Percentiles rank a stretch among this genome's conserved stretches.
Evolutionary conservation across 805 yeast species (phyloP).

Genomic region (Kuraishia cidri): DNA sequence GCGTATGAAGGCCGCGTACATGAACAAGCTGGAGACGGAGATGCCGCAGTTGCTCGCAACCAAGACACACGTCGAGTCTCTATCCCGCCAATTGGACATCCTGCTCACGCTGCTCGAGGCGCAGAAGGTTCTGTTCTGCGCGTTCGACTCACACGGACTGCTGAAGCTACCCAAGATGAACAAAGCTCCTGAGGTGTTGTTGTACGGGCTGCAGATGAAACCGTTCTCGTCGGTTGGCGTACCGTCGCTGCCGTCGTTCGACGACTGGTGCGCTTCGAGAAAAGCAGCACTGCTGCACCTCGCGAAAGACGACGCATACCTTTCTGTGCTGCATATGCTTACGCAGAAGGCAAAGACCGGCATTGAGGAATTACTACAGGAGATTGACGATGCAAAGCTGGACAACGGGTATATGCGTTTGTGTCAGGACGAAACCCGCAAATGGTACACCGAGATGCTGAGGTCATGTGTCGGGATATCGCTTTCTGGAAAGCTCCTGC

Average conservation of each 20-base stretch:
- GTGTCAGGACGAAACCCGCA: slow-evolving; percentile 17
- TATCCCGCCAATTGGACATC: slow-evolving; percentile 13
- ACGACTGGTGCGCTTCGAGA: slow-evolving; percentile 18
- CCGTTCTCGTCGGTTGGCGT: slow-evolving; percentile 75
- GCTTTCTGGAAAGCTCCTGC: slow-evolving; percentile 6
- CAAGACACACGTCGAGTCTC: slow-evolving; percentile 13
- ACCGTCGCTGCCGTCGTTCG: slow-evolving; percentile 53
- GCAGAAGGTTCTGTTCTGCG: slow-evolving; percentile 3
- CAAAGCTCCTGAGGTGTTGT: slow-evolving; percentile 19
- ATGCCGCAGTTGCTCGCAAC: slow-evolving; percentile 25
- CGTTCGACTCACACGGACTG: slow-evolving; percentile 6
- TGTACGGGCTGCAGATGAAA: slow-evolving; percentile 60
- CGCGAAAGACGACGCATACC: too few species aligned
- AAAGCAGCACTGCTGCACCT: too few species aligned
- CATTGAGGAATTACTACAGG: neutral
- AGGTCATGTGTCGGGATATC: slow-evolving; percentile 21
- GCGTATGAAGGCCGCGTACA: slow-evolving; percentile 23
- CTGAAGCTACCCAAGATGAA: slow-evolving; percentile 17
- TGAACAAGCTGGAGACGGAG: slow-evolving; percentile 18
- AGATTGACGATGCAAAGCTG: neutral
- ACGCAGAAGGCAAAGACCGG: too few species aligned
- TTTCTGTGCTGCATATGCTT: too few species aligned
- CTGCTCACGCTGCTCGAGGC: slow-evolving; percentile 14
- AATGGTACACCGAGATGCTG: slow-evolving; percentile 17
- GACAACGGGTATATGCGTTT: slow-evolving; percentile 14